These are phyloP conservation scores for Triticum timopheevii DNA, from an alignment of 176 grass and related monocot species.

Conservation along the genomic window DNA sequence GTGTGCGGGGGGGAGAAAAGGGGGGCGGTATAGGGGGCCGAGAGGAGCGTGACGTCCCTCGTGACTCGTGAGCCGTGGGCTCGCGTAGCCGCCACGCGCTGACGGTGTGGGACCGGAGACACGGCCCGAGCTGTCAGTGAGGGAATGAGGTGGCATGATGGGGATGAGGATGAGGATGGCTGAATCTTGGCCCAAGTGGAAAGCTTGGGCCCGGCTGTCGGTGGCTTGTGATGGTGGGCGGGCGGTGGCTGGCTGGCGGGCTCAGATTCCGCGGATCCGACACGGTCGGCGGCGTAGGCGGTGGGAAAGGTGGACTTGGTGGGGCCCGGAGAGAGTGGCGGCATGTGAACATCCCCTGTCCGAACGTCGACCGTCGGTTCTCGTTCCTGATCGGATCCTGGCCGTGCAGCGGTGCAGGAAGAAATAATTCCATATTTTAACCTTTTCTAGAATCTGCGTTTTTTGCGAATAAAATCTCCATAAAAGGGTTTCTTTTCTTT, in stretches of 20 bases:
- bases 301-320: background rate
- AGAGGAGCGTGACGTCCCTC: background rate
- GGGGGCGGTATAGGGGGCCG: conserved; percentile 5
- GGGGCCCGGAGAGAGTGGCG: background rate
- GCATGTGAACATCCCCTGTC: too few relatives aligned
- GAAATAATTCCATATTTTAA: too few relatives aligned
- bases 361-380: too few relatives aligned
- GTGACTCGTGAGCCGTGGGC: background rate
- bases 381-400: too few relatives aligned
- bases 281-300: background rate
- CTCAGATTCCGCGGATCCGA: background rate
- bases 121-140: background rate
- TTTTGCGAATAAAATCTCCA: too few relatives aligned
- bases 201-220: too few relatives aligned
- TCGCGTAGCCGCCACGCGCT: conserved; percentile 11
- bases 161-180: background rate
- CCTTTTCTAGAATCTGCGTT: too few relatives aligned
- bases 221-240: too few relatives aligned
- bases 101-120: background rate
- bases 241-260: too few relatives aligned
- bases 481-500: too few relatives aligned
- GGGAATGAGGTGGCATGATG: background rate
- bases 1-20: background rate
- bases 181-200: too few relatives aligned
- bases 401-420: too few relatives aligned